These are phyloP conservation scores for Sinapis alba DNA, from an alignment of 441 rosid species.

Conservation along the genomic window DNA sequence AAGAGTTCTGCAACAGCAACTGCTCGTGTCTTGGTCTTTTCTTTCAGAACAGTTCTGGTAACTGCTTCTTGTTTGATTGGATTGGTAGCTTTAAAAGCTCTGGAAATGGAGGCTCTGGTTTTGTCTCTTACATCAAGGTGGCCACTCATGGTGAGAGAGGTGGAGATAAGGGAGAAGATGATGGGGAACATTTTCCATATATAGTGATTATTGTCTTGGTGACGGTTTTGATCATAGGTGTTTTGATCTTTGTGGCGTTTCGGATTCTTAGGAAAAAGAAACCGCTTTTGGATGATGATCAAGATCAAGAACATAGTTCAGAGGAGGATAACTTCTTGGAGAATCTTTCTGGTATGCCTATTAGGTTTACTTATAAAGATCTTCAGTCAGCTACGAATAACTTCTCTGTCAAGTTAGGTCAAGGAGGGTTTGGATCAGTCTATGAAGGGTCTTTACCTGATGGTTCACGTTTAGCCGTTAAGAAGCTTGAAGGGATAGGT, in stretches of 20 bases:
- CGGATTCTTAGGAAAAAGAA: conserved; percentile 47
- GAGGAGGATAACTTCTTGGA: conserved; percentile 84
- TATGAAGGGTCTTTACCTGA: conserved; percentile 77
- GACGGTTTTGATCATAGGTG: conserved; percentile 51
- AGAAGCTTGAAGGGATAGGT: conserved; percentile 91
- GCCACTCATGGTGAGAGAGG: conserved; percentile 30
- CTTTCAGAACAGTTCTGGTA: conserved; percentile 67
- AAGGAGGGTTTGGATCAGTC: conserved; percentile 94
- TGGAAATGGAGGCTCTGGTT: conserved; percentile 35
- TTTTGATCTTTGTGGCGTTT: conserved; percentile 51
- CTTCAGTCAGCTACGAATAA: conserved; percentile 80
- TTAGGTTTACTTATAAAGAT: conserved; percentile 71
- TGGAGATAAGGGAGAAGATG: conserved; percentile 31
- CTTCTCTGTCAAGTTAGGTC: conserved; percentile 84
- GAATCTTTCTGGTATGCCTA: conserved; percentile 79
- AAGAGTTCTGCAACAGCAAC: conserved; percentile 58
- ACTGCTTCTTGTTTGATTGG: conserved; percentile 73
- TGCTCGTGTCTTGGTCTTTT: conserved; percentile 84
- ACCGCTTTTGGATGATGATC: conserved; percentile 44
- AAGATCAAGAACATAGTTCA: conserved; percentile 46
- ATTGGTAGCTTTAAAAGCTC: conserved; percentile 70
- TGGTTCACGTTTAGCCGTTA: conserved; percentile 81
- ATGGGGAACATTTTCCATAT: conserved; percentile 47
- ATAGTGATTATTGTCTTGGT: conserved; percentile 54
- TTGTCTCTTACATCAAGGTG: conserved; percentile 63